Evolutionary conservation across 495 filamentous ascomycete genomes (phyloP).

Genomic region (Hypoxylon intermedium): DNA sequence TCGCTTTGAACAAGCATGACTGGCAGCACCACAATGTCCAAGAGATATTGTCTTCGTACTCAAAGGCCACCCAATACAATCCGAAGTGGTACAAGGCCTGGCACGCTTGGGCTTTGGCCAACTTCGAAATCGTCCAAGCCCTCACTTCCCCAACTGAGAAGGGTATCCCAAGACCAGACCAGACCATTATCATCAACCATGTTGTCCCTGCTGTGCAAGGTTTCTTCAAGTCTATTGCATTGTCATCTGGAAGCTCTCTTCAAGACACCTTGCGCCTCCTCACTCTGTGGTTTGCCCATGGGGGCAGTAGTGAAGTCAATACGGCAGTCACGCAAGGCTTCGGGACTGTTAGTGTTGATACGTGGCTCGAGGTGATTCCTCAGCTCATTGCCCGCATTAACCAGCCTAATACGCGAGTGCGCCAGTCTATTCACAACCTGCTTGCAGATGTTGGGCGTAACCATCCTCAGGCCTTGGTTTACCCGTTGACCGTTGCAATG

Average conservation of each 20-base stretch:
- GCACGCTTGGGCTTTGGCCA: constrained; percentile 99
- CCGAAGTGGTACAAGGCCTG: constrained; percentile 97
- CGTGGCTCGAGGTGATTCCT: constrained; percentile 97
- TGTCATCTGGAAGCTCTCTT: constrained; percentile 88
- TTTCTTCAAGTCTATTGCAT: constrained; percentile 92
- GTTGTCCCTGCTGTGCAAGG: constrained; percentile 93
- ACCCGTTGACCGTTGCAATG: constrained; percentile 97
- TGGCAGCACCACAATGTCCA: constrained; percentile 80
- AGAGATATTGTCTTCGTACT: constrained; percentile 84
- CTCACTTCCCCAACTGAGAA: constrained; percentile 68
- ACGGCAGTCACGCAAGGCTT: constrained; percentile 87
- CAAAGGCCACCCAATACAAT: constrained; percentile 88
- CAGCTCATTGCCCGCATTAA: constrained; percentile 98
- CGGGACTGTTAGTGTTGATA: constrained; percentile 88
- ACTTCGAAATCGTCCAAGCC: constrained; percentile 94
- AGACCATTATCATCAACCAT: constrained; percentile 76
- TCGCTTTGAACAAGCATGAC: constrained; percentile 78
- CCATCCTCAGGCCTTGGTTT: constrained; percentile 98
- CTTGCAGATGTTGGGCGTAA: constrained; percentile 89
- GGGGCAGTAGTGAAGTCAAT: constrained; percentile 86
- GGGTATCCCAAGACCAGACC: constrained; percentile 62
- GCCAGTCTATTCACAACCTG: constrained; percentile 87
- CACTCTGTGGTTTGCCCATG: constrained; percentile 95
- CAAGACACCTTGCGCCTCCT: constrained; percentile 94
- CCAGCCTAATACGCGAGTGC: constrained; percentile 84